phyloP scores from a whole-genome alignment of 139 green algal species.

The Ostreobium quekettii region DNA sequence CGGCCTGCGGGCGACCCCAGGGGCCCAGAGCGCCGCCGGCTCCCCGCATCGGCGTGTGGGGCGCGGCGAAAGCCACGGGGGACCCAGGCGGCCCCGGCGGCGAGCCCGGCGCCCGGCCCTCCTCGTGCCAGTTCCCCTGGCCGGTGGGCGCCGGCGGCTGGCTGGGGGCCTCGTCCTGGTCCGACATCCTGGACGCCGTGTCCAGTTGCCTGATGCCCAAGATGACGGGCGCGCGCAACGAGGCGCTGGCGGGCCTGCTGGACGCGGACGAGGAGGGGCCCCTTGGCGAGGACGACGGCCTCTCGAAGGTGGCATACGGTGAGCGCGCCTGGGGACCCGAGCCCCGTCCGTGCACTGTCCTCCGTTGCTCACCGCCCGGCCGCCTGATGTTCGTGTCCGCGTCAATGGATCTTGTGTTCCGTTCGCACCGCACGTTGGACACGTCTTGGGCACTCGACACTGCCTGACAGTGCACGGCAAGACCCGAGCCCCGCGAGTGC shows the following conservation, averaged over 20 bases:
- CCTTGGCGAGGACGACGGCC: neutral
- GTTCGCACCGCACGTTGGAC: no score
- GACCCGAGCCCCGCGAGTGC: no score
- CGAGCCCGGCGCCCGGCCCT: no score
- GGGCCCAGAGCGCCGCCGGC: no score
- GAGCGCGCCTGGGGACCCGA: neutral
- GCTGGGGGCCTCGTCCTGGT: neutral
- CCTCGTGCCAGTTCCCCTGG: no score
- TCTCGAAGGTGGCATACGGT: neutral
- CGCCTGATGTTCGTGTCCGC: neutral
- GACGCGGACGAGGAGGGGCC: slow-evolving; percentile 1
- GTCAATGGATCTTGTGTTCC: neutral
- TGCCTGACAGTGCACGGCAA: no score
- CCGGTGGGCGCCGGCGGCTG: no score
- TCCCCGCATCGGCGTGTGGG: no score
- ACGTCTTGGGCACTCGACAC: no score
- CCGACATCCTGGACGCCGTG: neutral
- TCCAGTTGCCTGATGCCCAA: neutral
- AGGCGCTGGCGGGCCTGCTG: slow-evolving; percentile 10
- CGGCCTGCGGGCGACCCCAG: no score
- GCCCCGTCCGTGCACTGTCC: neutral
- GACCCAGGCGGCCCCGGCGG: no score
- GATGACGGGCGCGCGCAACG: slow-evolving; percentile 1
- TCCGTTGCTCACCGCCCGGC: neutral
- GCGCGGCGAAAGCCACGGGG: no score